Conservation (phyloP, 495 filamentous ascomycete species). For the Pyrenula massariospora region DNA sequence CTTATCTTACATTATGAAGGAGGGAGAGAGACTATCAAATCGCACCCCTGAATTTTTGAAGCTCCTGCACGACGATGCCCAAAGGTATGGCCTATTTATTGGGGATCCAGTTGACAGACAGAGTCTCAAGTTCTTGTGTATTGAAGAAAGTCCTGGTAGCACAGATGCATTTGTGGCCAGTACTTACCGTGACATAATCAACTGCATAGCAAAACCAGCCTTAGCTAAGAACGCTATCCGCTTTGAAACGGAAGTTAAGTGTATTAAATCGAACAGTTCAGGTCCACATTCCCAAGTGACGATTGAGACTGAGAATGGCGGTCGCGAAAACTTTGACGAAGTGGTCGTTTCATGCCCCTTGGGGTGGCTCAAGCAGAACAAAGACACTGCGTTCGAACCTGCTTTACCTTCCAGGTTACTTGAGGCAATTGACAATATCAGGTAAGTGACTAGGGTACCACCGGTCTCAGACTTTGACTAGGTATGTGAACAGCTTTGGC, state of each 20-base stretch:
- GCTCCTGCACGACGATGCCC: neutral
- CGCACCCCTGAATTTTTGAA: neutral
- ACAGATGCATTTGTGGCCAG: constrained; percentile 4
- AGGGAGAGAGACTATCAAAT: neutral
- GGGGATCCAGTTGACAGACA: constrained; percentile 1
- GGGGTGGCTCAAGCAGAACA: constrained; percentile 7
- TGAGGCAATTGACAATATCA: constrained; percentile 1
- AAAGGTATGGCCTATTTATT: constrained; percentile 6
- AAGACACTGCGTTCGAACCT: constrained; percentile 3
- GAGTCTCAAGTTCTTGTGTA: constrained; percentile 6
- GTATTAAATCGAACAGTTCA: neutral
- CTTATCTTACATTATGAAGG: constrained; percentile 1
- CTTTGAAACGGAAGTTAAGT: neutral
- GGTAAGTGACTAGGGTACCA: too few relatives aligned
- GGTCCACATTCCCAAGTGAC: neutral
- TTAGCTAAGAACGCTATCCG: constrained; percentile 1
- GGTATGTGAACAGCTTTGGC: too few relatives aligned
- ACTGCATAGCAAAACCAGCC: constrained; percentile 1
- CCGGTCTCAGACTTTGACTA: too few relatives aligned
- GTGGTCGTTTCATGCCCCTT: constrained; percentile 7
- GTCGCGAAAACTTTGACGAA: constrained; percentile 3
- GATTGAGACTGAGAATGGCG: neutral
- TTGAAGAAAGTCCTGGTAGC: constrained; percentile 5
- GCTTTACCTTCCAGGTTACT: constrained; percentile 3
- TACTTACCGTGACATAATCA: constrained; percentile 4